These are phyloP conservation scores for Saturnispora sekii DNA, from an alignment of 805 yeast species.

Conservation along the genomic window DNA sequence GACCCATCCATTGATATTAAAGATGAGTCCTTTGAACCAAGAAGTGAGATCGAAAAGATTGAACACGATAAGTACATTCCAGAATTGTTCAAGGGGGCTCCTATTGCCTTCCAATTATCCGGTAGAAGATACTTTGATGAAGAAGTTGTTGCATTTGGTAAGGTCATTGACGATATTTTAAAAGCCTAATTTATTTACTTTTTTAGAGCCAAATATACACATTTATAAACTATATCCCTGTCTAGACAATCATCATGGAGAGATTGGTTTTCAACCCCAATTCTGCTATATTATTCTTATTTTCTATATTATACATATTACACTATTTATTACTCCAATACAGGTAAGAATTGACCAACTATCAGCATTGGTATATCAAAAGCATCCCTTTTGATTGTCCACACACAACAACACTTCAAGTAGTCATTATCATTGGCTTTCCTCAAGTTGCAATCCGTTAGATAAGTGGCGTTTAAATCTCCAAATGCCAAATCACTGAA, in stretches of 20 bases:
- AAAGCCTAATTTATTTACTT: constrained; percentile 8
- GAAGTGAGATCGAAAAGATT: constrained; percentile 39
- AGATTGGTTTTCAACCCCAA: too few relatives aligned
- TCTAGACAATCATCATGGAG: too few relatives aligned
- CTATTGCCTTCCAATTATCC: constrained; percentile 43
- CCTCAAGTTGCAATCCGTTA: constrained; percentile 39
- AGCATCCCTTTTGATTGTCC: constrained; percentile 79
- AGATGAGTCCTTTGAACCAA: constrained; percentile 31
- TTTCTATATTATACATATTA: background rate
- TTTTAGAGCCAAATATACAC: background rate
- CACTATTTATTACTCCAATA: constrained; percentile 28
- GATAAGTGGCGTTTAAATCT: constrained; percentile 42
- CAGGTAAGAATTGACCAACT: constrained; percentile 72
- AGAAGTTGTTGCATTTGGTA: constrained; percentile 37
- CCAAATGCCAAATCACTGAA: constrained; percentile 70
- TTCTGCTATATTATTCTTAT: too few relatives aligned
- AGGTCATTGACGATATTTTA: constrained; percentile 22
- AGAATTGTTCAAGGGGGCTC: constrained; percentile 40
- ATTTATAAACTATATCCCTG: background rate
- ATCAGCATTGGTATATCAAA: constrained; percentile 80
- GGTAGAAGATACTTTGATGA: constrained; percentile 50
- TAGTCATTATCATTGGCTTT: constrained; percentile 31
- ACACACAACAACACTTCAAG: constrained; percentile 60
- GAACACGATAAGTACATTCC: constrained; percentile 41
- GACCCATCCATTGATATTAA: constrained; percentile 42